Base-by-base conservation (phyloP, 345 rosid species). In the Citrus sp. region DNA sequence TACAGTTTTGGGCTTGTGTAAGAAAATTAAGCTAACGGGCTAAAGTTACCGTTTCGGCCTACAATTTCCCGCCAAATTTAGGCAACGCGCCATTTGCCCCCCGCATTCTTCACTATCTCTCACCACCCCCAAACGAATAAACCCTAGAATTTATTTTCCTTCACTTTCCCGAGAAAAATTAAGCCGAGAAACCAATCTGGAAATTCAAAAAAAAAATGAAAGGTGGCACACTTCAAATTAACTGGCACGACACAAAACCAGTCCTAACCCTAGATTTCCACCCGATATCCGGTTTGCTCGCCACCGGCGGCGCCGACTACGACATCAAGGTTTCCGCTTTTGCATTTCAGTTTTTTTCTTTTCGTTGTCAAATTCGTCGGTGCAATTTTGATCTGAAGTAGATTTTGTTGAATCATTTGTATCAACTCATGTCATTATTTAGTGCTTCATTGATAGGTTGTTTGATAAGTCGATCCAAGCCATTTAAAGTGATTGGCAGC, bases 251-350 rank as follows among this genome's bases (percentile, higher is more conserved):
- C 56, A 90, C 85, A 5, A 95, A 92, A 61, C 97, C 98, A 0
- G 97, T 95, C 8, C 79, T 93, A 68, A 86, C 98, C 92, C 93
- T 95, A 72, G 99, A 95, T 73, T 93, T 92, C 80, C 97, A 93
- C 62, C 94, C 96, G 2, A 73, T 84, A 70, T 90, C 97, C 73
- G 93, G 96, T 54, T 84, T 90, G 77, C 99, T 95, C 63, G 99
- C 99, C 86, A 92, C 97, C 81, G 98, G 94, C 83, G 99, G 99
- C 76, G 97, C 99, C 82, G 99, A 95, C 85, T 91, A 74, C 82
- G 99, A 95, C 72, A 87, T 95, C 88, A 95, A 95, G 94, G 99
- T 92, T 16, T 22, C 25, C 4, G 21, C 19, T 72, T 22, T 2
- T 70, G 19, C n/a, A 7, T 14, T 19, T 28, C 21, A 28, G 2